Evolutionary conservation across 148 eudicot species (phyloP), one percentile per base, ranked within the genome.

Genomic region (Nyssa sinensis): DNA sequence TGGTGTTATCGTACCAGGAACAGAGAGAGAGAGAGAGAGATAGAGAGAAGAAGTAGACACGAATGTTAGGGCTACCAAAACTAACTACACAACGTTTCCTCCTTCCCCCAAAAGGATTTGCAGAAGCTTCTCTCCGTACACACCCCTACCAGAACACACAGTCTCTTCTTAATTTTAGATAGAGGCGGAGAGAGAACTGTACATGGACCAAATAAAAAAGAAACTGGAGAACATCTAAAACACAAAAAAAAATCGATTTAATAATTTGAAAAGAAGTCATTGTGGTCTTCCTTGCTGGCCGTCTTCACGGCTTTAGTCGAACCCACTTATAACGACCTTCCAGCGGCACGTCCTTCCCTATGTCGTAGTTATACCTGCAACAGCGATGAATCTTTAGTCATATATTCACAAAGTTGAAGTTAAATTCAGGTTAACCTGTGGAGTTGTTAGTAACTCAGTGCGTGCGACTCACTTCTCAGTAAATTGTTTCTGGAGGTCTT

Each of bases 251-350:
- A 57, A 34, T 71, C 9, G 25, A n/a, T n/a, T n/a, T n/a, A n/a
- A n/a, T n/a, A n/a, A n/a, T n/a, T n/a, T n/a, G n/a, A n/a, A n/a
- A 17, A 5, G 24, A 27, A 17, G n/a, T 7, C 25, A 16, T 37
- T 57, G 31, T 14, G 37, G 16, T 13, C 64, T 75, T 53, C 39
- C 10, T 60, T 27, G 19, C 33, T 19, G 14, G 41, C 33, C 7
- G n/a, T 62, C 27, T 69, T 92, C 87, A 89, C 64, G 87, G 90
- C 75, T 87, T 87, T 64, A 87, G 74, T 62, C 49, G 87, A 75
- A 82, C 79, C 98, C 98, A 94, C 69, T 92, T 89, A 74, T 85
- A 92, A n/a, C 94, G 96, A 24, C 98, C 98, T 79, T 89, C 81
- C 69, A 94, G 55, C 0, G 97, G 91, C 34, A 84, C 84, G 55